Evolutionary conservation across 2,329 filamentous ascomycete species (phyloP), one percentile per base, ranked within the genome.

Genomic region (Metarhizium guizhouense): DNA sequence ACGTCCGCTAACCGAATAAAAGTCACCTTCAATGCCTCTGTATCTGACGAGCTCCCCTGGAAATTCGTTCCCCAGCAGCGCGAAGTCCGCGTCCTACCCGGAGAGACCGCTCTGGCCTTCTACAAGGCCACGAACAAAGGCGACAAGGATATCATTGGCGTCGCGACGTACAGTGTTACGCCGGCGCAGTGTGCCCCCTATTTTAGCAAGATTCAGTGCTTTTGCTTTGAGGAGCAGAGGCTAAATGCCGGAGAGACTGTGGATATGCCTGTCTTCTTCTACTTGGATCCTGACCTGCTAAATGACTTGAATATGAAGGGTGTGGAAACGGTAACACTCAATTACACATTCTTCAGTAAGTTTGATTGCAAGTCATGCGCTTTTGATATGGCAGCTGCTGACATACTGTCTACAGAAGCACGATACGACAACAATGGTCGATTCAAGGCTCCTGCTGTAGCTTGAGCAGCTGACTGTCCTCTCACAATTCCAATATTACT

Each of bases 251-350:
- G 93, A 48, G 95, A 99, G 79, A 94, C 91, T 48, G 94, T 99
- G 54, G 94, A 99, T 71, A 99, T 99, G 95, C 95, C 94, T 0
- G 95, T 99, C 0, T 99, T 99, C 73, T 99, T 99, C 74, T 99
- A 97, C 72, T 88, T 99, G 61, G 94, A 99, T 67, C 94, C 94
- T 0, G 94, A 97, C 68, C 86, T 99, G 74, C 79, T 93, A 57
- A 92, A 88, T 63, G 94, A 99, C 71, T 76, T 93, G 53, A 92
- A 88, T 61, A 97, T 96, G 93, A 89, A 82, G 72, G 88, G 88
- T 0, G 90, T 99, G 59, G 90, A 96, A 74, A 96, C 92, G 2
- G 91, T 99, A 55, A 99, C 94, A 38, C 72, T 99, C 66, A 95
- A 87, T 63, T 99, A 99, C 74, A 99, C 94, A 0, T 99, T 99